These are phyloP conservation scores for Casuarina cunninghamiana DNA, from an alignment of 306 rosid genomes.

Conservation along the genomic window DNA sequence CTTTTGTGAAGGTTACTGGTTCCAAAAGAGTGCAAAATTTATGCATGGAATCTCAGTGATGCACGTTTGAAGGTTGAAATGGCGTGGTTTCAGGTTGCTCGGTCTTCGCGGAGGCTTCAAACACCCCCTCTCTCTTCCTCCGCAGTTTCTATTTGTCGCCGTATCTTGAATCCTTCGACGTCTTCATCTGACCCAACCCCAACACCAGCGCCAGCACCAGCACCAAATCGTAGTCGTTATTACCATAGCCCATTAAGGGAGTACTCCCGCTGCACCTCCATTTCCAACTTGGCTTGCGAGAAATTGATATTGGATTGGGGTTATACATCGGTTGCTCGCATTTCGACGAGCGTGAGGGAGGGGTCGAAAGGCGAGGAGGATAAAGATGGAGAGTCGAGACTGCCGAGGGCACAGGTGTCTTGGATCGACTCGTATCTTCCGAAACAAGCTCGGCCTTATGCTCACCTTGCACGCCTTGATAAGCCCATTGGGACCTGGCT, in stretches of 20 bases:
- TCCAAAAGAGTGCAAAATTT: too few relatives aligned
- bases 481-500: constrained; percentile 96
- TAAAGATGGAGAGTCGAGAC: constrained; percentile 16
- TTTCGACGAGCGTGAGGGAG: constrained; percentile 43
- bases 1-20: too few relatives aligned
- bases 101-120: constrained; percentile 40
- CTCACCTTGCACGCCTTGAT: constrained; percentile 87
- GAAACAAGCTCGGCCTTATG: constrained; percentile 64
- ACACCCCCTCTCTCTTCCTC: constrained; percentile 33
- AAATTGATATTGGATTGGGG: constrained; percentile 25
- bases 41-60: too few relatives aligned
- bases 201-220: background rate
- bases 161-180: constrained; percentile 25
- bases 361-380: constrained; percentile 27
- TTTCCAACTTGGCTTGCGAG: constrained; percentile 17
- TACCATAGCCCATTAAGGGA: constrained; percentile 16
- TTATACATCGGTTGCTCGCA: constrained; percentile 37
- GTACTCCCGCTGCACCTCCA: constrained; percentile 18
- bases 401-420: constrained; percentile 29
- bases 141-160: constrained; percentile 13
- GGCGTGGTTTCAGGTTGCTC: constrained; percentile 36
- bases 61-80: constrained; percentile 13
- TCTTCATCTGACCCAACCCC: constrained; percentile 26
- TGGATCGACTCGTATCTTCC: constrained; percentile 79
- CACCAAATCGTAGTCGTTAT: constrained; percentile 12